A percentile compares a stretch with the other conserved stretches of the same genome.
phyloP scores from a whole-genome alignment of 139 green algal species.

The Diplosphaera chodatii region DNA sequence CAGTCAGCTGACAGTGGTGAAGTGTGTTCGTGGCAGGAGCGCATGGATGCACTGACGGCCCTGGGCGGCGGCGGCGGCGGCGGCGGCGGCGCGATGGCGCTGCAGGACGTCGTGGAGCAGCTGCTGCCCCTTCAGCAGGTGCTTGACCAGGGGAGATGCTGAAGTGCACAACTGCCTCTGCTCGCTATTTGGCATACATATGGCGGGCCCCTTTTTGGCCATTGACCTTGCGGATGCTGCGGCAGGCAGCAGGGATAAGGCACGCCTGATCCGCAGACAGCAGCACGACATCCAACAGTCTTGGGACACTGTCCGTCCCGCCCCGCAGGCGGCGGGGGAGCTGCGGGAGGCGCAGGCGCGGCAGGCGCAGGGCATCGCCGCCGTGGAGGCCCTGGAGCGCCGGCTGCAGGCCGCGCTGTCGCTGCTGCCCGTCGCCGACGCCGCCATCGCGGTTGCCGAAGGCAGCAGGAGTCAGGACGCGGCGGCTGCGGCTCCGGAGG shows the following conservation, averaged over 20 bases:
- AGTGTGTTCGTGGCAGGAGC: not conserved
- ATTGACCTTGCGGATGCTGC: too few relatives aligned
- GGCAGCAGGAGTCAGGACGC: not conserved
- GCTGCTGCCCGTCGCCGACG: not conserved
- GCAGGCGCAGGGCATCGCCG: not conserved
- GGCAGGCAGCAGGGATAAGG: too few relatives aligned
- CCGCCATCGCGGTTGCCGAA: not conserved
- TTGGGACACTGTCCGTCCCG: not conserved
- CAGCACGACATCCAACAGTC: too few relatives aligned
- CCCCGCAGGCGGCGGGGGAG: not conserved
- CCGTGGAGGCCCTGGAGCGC: constrained; percentile 1
- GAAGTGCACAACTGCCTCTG: too few relatives aligned
- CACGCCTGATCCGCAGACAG: too few relatives aligned
- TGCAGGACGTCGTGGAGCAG: constrained; percentile 6
- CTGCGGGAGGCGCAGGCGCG: not conserved
- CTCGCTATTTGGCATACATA: too few relatives aligned
- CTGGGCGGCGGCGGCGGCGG: too few relatives aligned
- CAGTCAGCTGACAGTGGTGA: too few relatives aligned
- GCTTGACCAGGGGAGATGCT: too few relatives aligned
- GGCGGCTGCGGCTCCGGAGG: not conserved
- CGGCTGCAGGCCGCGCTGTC: constrained; percentile 8
- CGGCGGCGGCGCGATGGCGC: too few relatives aligned
- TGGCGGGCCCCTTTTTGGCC: too few relatives aligned
- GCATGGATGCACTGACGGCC: not conserved
- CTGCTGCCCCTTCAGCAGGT: not conserved